These are phyloP conservation scores for Phyllosticta citribraziliensis DNA, from an alignment of 2,329 filamentous ascomycete genomes.

Conservation along the genomic window DNA sequence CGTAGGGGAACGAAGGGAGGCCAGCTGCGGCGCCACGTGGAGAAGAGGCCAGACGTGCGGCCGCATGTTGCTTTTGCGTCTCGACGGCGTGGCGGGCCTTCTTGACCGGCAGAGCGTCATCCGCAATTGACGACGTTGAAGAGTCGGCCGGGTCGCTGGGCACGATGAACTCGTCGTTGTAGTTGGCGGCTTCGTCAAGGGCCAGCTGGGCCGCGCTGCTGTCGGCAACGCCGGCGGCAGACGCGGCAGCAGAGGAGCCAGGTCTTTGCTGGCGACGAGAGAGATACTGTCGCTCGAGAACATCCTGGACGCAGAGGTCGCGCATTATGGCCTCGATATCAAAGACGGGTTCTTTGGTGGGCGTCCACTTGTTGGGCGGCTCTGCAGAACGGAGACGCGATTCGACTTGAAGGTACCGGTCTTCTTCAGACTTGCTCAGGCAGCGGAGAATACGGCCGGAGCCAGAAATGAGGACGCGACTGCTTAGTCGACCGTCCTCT, in stretches of 20 bases:
- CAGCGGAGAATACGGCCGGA: constrained; percentile 69
- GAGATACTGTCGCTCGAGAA: neutral
- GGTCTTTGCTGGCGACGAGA: constrained; percentile 13
- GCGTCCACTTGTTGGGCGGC: constrained; percentile 20
- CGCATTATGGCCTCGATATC: constrained; percentile 6
- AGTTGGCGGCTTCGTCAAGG: constrained; percentile 8
- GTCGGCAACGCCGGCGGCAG: constrained; percentile 23
- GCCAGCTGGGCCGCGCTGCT: neutral
- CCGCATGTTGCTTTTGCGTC: neutral
- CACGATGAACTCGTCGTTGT: constrained; percentile 11
- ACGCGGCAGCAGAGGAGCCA: constrained; percentile 19
- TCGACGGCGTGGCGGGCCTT: neutral
- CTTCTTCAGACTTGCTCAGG: constrained; percentile 58
- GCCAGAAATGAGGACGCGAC: constrained; percentile 61
- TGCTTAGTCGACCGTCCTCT: constrained; percentile 34
- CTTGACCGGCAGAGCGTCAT: neutral
- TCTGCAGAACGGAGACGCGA: constrained; percentile 27
- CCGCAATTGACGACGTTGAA: neutral
- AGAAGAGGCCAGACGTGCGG: neutral
- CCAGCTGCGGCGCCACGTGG: neutral
- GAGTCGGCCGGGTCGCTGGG: neutral
- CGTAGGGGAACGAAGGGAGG: neutral
- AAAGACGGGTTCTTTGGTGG: constrained; percentile 1
- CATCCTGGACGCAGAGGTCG: constrained; percentile 3
- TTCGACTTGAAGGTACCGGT: constrained; percentile 61